Evolutionary conservation across 1,284 basidiomycete species (phyloP), one percentile per base, ranked within the genome.

Genomic region (Spongispora temasekensis): DNA sequence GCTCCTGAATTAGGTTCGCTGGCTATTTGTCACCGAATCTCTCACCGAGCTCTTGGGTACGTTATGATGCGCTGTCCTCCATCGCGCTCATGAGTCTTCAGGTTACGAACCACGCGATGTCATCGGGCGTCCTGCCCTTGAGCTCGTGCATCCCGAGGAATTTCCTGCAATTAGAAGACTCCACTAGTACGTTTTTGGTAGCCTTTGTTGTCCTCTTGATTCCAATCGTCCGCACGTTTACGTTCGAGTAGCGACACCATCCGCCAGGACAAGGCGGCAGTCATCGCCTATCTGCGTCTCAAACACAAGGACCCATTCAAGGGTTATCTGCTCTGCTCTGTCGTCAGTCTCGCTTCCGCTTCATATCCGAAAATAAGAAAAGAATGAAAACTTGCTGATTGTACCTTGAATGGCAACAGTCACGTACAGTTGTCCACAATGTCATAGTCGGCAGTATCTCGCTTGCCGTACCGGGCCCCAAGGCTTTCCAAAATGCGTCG

Each of bases 131-230:
- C 82, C 88, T 1, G 87, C 86, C 4, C 78, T 90, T 35, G 83
- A 88, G 59, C 84, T 91, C 61, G 87, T 90, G 25, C 89, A 92
- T 69, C 89, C 89, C 6, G 89, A 91, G 42, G 90, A 92, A 69
- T 86, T 86, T 63, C 71, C 81, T 19, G 80, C 83, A 34, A 82
- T 88, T 23, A 82, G 83, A 66, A 78, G 81, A 61, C 76, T 91
- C 37, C 89, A 91, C 70, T 88, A 88, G 87, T 89, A 66, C 34
- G 61, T 58, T 21, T 30, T 35, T n/a, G 28, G 13, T 34, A 21
- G 25, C 31, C 46, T 12, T 19, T 44, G 2, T 44, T 34, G 12
- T 46, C 35, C 13, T 19, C 27, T n/a, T 51, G 35, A 2, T 46
- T 21, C 50, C 51, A 28, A 34, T 52, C 60, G 42, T 55, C 30